Conservation (phyloP, 2,329 filamentous ascomycete species). For the Arachnomyces sp. region DNA sequence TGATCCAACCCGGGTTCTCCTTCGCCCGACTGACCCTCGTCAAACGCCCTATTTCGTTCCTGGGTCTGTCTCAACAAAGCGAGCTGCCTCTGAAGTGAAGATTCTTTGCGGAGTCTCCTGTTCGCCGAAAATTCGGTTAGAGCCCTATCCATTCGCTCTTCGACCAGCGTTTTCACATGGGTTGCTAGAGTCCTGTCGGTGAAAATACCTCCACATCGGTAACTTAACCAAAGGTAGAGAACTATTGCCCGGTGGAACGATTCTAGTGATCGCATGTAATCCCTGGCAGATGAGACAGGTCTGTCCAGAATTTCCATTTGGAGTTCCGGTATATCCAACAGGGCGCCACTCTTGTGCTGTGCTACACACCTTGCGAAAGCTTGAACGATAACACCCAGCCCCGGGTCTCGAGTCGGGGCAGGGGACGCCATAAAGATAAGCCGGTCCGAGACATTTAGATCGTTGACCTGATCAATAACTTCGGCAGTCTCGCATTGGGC, state of each 20-base stretch:
- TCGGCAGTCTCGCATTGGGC: slow-evolving; percentile 63
- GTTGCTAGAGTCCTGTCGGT: slow-evolving; percentile 66
- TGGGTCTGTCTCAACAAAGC: slow-evolving; percentile 21
- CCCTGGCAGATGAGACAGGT: slow-evolving; percentile 35
- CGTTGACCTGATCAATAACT: slow-evolving; percentile 61
- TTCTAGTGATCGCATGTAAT: slow-evolving; percentile 65
- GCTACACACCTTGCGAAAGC: slow-evolving; percentile 65
- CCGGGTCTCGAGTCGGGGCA: slow-evolving; percentile 45
- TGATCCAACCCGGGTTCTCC: background rate
- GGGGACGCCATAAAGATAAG: slow-evolving; percentile 70
- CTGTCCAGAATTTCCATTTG: slow-evolving; percentile 66
- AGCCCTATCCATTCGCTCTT: slow-evolving; percentile 63
- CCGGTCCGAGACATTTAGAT: slow-evolving; percentile 64
- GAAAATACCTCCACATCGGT: slow-evolving; percentile 77
- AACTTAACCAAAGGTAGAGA: slow-evolving; percentile 88
- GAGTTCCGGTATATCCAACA: slow-evolving; percentile 65
- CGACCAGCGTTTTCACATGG: slow-evolving; percentile 69
- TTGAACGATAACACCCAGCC: slow-evolving; percentile 42
- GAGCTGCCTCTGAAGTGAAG: slow-evolving; percentile 22
- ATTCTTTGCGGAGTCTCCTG: slow-evolving; percentile 33
- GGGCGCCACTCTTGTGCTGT: slow-evolving; percentile 55
- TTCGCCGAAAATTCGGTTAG: slow-evolving; percentile 50
- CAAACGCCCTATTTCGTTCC: slow-evolving; percentile 16
- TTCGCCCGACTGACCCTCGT: slow-evolving; percentile 5
- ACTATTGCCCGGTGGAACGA: slow-evolving; percentile 73